Evolutionary conservation across 2,329 filamentous ascomycete genomes (phyloP), one percentile per base, ranked within the genome.

Genomic region (Ceratocystis papillata): DNA sequence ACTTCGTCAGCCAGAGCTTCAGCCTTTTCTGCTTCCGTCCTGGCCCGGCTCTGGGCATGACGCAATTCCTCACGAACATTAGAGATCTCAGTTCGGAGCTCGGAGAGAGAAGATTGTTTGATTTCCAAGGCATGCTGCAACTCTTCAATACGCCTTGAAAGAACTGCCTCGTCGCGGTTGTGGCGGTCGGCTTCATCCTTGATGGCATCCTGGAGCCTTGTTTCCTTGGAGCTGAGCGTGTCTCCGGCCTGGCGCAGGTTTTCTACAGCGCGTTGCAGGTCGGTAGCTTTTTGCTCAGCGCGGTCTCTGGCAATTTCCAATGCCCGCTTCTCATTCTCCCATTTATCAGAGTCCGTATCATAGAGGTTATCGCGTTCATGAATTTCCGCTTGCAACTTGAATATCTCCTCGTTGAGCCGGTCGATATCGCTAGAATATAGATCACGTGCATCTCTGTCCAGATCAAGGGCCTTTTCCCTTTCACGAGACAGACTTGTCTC

Each of bases 1-100:
- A 90, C 79, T 72, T 91, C 88, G 69, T 91, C 88, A 72, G 92
- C 87, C 22, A 92, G 74, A 6, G 81, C 80, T 67, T 87, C 83
- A 1, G 86, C 78, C 73, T 85, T 89, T 69, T 88, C 86, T 62
- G 79, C 78, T 68, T 89, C 79, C 0, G 79, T 73, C 69, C 84
- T 81, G 72, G 84, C 81, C 69, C 87, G 84, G 25, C 86, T 79
- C 69, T 86, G 83, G 30, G 83, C 82, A 62, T 87, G 79, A n/a
- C 87, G 83, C 7, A 91, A 79, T 66, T 90, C 85, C 69, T 91
- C 87, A 65, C 83, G 83, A 7, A 86, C 81, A 6, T 78, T 76
- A 1, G 86, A 83, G 2, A 91, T 76, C 71, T 92, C 87, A 64
- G 79, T 81, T 64, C 86, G 83, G 30, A 88, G 78, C 62, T 83